A percentile compares a stretch with the other conserved stretches of the same genome.
Evolutionary conservation across 257 asterid genomes (phyloP).

Genomic region (Solanum commersonii): DNA sequence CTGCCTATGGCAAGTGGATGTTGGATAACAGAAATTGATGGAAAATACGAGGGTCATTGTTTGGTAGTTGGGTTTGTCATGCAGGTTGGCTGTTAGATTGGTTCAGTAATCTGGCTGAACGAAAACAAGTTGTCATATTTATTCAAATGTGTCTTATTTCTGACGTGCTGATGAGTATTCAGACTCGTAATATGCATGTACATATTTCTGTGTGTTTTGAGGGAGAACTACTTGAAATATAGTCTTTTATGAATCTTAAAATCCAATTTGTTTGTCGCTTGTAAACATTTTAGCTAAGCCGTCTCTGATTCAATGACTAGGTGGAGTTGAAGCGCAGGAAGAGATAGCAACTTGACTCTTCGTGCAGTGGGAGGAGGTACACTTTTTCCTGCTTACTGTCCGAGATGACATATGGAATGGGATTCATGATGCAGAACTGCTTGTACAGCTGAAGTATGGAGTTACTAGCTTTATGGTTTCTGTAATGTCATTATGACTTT

Average conservation of each 20-base stretch:
- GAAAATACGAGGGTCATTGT: not conserved
- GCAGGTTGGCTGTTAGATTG: not conserved
- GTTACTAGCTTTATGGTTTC: not conserved
- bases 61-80: not conserved
- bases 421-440: not conserved
- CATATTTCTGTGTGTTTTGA: not conserved
- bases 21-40: not conserved
- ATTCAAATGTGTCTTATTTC: not conserved
- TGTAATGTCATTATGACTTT: not conserved
- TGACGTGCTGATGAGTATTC: not conserved
- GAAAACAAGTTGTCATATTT: not conserved
- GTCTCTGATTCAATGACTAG: slow-evolving; percentile 10
- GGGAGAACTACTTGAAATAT: not conserved
- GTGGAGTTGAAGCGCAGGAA: slow-evolving; percentile 55
- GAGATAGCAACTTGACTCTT: slow-evolving; percentile 23
- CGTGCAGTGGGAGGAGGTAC: slow-evolving; percentile 16
- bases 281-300: not conserved
- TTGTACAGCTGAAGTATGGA: not conserved
- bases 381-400: slow-evolving; percentile 19
- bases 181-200: not conserved
- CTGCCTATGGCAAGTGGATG: not conserved
- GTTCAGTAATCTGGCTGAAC: not conserved
- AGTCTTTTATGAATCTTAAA: not conserved
- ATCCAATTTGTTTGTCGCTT: not conserved
- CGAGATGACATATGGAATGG: not conserved